Percentiles rank a stretch among this genome's conserved stretches.
Conservation (phyloP, 2,329 filamentous ascomycete genomes). For the Pestalotiopsis sp. region DNA sequence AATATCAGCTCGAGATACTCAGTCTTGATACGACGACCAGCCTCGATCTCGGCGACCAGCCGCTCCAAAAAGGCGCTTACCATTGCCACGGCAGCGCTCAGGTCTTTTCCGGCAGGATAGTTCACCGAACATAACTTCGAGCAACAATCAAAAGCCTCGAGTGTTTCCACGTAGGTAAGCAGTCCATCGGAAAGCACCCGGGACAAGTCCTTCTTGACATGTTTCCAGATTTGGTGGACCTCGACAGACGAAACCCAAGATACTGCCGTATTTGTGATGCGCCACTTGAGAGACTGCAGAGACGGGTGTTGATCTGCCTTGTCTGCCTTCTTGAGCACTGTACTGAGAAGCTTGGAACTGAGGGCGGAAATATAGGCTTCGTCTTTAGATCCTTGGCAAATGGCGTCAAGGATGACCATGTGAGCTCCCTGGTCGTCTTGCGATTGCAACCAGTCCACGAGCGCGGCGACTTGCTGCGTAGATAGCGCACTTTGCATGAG, state of each 20-base stretch:
- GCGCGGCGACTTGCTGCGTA: slow-evolving; percentile 34
- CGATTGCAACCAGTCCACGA: slow-evolving; percentile 35
- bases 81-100: slow-evolving; percentile 25
- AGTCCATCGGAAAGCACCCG: slow-evolving; percentile 24
- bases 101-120: slow-evolving; percentile 26
- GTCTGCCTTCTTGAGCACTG: slow-evolving; percentile 27
- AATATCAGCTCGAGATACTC: slow-evolving; percentile 27
- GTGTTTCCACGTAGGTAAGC: slow-evolving; percentile 22
- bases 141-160: slow-evolving; percentile 32
- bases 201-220: slow-evolving; percentile 24
- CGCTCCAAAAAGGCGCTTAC: slow-evolving; percentile 24
- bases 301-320: slow-evolving; percentile 22
- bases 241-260: slow-evolving; percentile 27
- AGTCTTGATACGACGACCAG: slow-evolving; percentile 13
- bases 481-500: slow-evolving; percentile 39
- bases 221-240: slow-evolving; percentile 25
- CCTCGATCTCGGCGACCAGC: slow-evolving; percentile 19
- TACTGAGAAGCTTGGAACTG: slow-evolving; percentile 32
- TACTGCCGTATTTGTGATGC: slow-evolving; percentile 26
- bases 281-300: slow-evolving; percentile 29
- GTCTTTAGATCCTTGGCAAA: slow-evolving; percentile 35
- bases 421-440: slow-evolving; percentile 26
- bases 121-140: slow-evolving; percentile 28
- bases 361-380: slow-evolving; percentile 33
- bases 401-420: slow-evolving; percentile 38